Evolutionary conservation across 2,329 filamentous ascomycete species (phyloP).

Genomic region (Pseudogymnoascus sp.): DNA sequence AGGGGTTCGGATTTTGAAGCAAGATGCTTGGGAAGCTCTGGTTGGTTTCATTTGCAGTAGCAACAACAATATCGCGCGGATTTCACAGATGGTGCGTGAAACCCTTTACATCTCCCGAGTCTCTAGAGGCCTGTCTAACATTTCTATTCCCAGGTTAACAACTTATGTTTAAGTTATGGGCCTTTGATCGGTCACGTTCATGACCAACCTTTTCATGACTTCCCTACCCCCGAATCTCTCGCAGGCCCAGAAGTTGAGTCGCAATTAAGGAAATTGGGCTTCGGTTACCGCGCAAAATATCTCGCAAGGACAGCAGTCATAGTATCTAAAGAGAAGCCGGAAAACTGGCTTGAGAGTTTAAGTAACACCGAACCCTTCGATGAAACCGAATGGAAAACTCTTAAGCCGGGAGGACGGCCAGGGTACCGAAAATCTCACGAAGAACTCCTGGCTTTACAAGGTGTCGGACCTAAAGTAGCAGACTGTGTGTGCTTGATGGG

Average conservation of each 20-base stretch:
- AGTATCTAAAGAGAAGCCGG: constrained; percentile 57
- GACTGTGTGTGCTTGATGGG: constrained; percentile 98
- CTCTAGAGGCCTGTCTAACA: not conserved
- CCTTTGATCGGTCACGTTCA: constrained; percentile 63
- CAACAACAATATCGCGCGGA: constrained; percentile 95
- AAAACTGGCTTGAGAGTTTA: constrained; percentile 68
- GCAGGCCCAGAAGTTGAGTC: constrained; percentile 66
- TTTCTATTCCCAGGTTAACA: constrained; percentile 53
- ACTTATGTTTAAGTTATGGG: constrained; percentile 81
- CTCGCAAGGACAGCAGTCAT: constrained; percentile 77
- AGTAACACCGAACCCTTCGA: constrained; percentile 60
- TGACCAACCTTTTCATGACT: constrained; percentile 72
- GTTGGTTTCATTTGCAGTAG: constrained; percentile 96
- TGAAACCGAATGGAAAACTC: constrained; percentile 37
- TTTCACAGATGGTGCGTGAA: constrained; percentile 75
- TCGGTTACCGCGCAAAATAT: constrained; percentile 92
- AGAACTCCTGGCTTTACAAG: constrained; percentile 67
- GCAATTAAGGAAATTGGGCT: constrained; percentile 73
- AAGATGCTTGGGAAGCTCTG: constrained; percentile 93
- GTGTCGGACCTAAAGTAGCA: constrained; percentile 92
- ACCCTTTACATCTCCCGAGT: not conserved
- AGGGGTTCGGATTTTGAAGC: constrained; percentile 83
- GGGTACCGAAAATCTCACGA: constrained; percentile 74
- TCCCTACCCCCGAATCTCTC: constrained; percentile 70
- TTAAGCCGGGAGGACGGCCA: constrained; percentile 39